Evolutionary conservation across 2,329 filamentous ascomycete species (phyloP).

Genomic region (Fusarium phyllophilum): DNA sequence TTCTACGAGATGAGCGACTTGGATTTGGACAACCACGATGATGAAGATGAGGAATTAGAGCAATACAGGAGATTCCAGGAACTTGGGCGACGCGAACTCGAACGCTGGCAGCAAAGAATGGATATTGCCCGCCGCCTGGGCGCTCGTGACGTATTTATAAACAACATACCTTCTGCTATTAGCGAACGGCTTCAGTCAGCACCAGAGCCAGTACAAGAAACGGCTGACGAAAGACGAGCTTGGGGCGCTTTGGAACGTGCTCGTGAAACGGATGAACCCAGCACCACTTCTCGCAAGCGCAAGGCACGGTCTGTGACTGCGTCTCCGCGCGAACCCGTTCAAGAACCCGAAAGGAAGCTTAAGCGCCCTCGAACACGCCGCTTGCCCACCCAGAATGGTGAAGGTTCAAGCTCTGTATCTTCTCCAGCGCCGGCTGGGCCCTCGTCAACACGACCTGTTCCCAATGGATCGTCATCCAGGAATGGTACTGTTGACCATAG

Average conservation of each 20-base stretch:
- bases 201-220: slow-evolving; percentile 70
- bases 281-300: slow-evolving; percentile 72
- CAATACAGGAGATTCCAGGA: slow-evolving; percentile 65
- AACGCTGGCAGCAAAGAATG: slow-evolving; percentile 85
- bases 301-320: slow-evolving; percentile 76
- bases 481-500: slow-evolving; percentile 37
- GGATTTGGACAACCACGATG: slow-evolving; percentile 54
- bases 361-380: slow-evolving; percentile 87
- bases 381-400: slow-evolving; percentile 60
- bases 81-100: slow-evolving; percentile 68
- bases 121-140: slow-evolving; percentile 84
- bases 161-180: slow-evolving; percentile 66
- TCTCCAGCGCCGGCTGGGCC: slow-evolving; percentile 47
- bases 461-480: slow-evolving; percentile 37
- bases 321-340: slow-evolving; percentile 74
- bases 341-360: slow-evolving; percentile 81
- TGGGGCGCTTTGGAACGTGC: slow-evolving; percentile 94
- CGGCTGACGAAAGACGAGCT: slow-evolving; percentile 81
- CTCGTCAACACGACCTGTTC: slow-evolving; percentile 37
- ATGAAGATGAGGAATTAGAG: slow-evolving; percentile 77
- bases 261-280: slow-evolving; percentile 70
- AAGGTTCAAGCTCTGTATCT: slow-evolving; percentile 57
- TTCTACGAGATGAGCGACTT: slow-evolving; percentile 67
- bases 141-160: slow-evolving; percentile 76
- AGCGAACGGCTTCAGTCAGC: slow-evolving; percentile 70